Evolutionary conservation across 176 grass and related monocot genomes (phyloP).

Genomic region (Aechmea fasciata): DNA sequence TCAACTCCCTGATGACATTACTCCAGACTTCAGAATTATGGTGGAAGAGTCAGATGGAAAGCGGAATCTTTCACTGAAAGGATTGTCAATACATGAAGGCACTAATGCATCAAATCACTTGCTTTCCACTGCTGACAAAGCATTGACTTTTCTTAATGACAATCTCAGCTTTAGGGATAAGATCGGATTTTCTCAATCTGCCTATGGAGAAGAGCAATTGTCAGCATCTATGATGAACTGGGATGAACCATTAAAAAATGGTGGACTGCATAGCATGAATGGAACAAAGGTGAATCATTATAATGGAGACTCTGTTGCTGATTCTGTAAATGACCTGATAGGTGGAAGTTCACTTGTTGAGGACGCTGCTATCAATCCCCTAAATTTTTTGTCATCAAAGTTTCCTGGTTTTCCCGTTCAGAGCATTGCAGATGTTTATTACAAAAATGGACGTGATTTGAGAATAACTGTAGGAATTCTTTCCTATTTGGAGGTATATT

Average conservation of each 20-base stretch:
- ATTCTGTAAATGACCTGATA: constrained; percentile 30
- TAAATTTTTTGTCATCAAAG: constrained; percentile 36
- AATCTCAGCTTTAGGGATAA: constrained; percentile 24
- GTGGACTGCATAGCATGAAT: constrained; percentile 39
- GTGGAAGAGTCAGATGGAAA: constrained; percentile 45
- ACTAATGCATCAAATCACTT: constrained; percentile 49
- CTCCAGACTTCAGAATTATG: constrained; percentile 71
- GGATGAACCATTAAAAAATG: constrained; percentile 47
- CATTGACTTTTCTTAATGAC: constrained; percentile 32
- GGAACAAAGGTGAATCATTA: constrained; percentile 49
- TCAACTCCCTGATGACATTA: constrained; percentile 91
- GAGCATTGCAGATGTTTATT: constrained; percentile 52
- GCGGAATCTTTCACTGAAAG: constrained; percentile 57
- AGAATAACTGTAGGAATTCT: constrained; percentile 57
- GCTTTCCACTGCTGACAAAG: constrained; percentile 27
- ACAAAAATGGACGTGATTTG: constrained; percentile 59
- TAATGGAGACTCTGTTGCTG: constrained; percentile 52
- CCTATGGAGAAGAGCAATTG: constrained; percentile 34
- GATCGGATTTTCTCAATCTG: constrained; percentile 36
- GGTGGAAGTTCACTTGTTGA: constrained; percentile 29
- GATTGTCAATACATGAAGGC: constrained; percentile 63
- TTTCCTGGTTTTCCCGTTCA: constrained; percentile 58
- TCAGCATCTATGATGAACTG: constrained; percentile 46
- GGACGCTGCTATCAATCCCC: constrained; percentile 24
- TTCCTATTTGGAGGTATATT: constrained; percentile 70